These are phyloP conservation scores for Aeschynomene evenia DNA, from an alignment of 306 rosid genomes.

Conservation along the genomic window DNA sequence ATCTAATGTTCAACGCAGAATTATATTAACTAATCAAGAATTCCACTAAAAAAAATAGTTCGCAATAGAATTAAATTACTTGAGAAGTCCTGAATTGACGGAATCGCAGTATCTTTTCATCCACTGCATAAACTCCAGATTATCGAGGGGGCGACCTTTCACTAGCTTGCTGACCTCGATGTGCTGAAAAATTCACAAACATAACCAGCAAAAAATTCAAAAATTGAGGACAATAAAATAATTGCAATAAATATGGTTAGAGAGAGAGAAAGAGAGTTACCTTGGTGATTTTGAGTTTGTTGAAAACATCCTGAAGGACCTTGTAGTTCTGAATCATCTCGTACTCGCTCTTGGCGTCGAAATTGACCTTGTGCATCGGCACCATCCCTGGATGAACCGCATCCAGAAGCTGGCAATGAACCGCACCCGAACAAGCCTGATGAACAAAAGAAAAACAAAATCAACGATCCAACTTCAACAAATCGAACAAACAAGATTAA, in stretches of 20 bases:
- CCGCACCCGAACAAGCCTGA: slow-evolving; percentile 92
- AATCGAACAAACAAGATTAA: too few species aligned
- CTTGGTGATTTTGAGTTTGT: slow-evolving; percentile 91
- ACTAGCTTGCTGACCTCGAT: slow-evolving; percentile 91
- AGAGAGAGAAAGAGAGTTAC: slow-evolving; percentile 24
- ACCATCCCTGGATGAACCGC: slow-evolving; percentile 87
- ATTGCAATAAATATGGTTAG: not conserved
- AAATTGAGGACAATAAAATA: not conserved
- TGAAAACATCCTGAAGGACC: slow-evolving; percentile 94
- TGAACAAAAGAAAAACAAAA: not conserved
- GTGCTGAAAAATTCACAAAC: slow-evolving; percentile 38
- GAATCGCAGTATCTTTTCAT: slow-evolving; percentile 94
- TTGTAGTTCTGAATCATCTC: slow-evolving; percentile 98
- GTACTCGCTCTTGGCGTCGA: slow-evolving; percentile 89
- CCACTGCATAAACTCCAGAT: slow-evolving; percentile 98
- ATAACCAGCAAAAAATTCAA: not conserved
- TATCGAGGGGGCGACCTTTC: slow-evolving; percentile 91
- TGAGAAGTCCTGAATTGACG: slow-evolving; percentile 50
- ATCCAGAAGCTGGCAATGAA: slow-evolving; percentile 92
- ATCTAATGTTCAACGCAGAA: not conserved
- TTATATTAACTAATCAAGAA: not conserved
- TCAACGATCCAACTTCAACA: not conserved
- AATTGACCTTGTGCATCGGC: slow-evolving; percentile 97
- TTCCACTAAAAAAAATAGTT: too few species aligned
- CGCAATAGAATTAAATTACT: slow-evolving; percentile 47